Base-by-base conservation (phyloP, 2,329 filamentous ascomycete genomes). In the Aurifilum marmelostoma region DNA sequence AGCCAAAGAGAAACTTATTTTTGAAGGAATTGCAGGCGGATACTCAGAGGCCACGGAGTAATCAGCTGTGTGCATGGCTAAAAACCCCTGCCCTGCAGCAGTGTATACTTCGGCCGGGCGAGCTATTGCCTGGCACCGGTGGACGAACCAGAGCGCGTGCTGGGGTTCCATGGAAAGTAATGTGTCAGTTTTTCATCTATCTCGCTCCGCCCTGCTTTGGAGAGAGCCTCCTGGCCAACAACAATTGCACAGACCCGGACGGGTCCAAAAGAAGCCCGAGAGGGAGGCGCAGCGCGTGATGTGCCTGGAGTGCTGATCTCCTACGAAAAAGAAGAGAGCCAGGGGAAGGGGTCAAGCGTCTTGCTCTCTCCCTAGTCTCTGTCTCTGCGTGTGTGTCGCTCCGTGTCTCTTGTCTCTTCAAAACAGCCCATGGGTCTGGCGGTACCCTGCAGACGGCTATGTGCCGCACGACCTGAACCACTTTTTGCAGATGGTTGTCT, bases 21-120 rank as follows among this genome's bases (percentile, higher is more conserved):
- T 34, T 63, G 58, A 50, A 67, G 41, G 32, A 47, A 47, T 47
- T 52, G 65, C 58, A 59, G 50, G 59, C 62, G 50, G 60, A 27
- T 41, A 62, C 69, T 64, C 41, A 54, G 47, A 29, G 41, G 67
- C 54, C 56, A 71, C 69, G 67, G 69, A 69, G 64, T 67, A 69
- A 69, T 71, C 68, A 69, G 50, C 21, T 29, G 52, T n/a, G n/a
- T 58, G 69, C 37, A 58, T 70, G 58, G 66, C 50, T 32, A 52
- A 6, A 63, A 63, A 47, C 27, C n/a, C 27, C 41, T 32, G 41
- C 41, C 41, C 24, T 64, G 67, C 63, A 71, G 61, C 50, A 67
- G 60, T 29, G 54, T 58, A 63, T 65, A 56, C 63, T n/a, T 14
- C 32, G n/a, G 39, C 29, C 63, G 63, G 63, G 63, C 63, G 50